Evolutionary conservation across 108 stramenopile genomes (phyloP).

Genomic region (Discostella stelligeroides): DNA sequence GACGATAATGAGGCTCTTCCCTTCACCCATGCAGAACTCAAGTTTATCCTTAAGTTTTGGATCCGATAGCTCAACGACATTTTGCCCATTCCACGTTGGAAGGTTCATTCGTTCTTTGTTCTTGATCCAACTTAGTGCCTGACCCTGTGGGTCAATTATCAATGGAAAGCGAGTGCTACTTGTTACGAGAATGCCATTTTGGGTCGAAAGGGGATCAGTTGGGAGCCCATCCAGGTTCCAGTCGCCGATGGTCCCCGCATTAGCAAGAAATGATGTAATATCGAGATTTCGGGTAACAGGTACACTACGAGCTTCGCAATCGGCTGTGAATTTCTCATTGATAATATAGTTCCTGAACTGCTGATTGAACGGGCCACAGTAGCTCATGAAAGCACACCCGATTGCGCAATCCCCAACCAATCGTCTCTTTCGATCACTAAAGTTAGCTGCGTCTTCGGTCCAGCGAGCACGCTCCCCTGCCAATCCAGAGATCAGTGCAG

Average conservation of each 20-base stretch:
- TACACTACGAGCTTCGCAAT: slow-evolving; percentile 76
- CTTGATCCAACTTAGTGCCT: slow-evolving; percentile 88
- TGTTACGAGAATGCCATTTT: slow-evolving; percentile 94
- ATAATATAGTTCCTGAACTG: slow-evolving; percentile 83
- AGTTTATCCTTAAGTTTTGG: slow-evolving; percentile 87
- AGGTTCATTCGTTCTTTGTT: slow-evolving; percentile 77
- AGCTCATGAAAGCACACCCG: slow-evolving; percentile 87
- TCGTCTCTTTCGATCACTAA: slow-evolving; percentile 80
- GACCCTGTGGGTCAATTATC: slow-evolving; percentile 91
- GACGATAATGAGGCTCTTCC: slow-evolving; percentile 78
- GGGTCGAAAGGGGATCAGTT: slow-evolving; percentile 86
- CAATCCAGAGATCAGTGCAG: slow-evolving; percentile 81
- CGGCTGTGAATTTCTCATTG: slow-evolving; percentile 79
- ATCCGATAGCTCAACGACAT: slow-evolving; percentile 66
- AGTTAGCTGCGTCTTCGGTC: slow-evolving; percentile 89
- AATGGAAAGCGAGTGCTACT: slow-evolving; percentile 84
- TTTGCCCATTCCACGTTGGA: slow-evolving; percentile 67
- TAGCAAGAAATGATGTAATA: slow-evolving; percentile 83
- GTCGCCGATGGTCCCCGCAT: slow-evolving; percentile 87
- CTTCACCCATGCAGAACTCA: slow-evolving; percentile 88
- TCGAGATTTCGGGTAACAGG: slow-evolving; percentile 84
- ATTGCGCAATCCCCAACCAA: slow-evolving; percentile 92
- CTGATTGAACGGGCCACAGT: slow-evolving; percentile 94
- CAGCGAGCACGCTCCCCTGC: slow-evolving; percentile 86
- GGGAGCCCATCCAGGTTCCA: slow-evolving; percentile 92